Evolutionary conservation across 345 rosid species (phyloP).

Genomic region (Corchorus olitorius): DNA sequence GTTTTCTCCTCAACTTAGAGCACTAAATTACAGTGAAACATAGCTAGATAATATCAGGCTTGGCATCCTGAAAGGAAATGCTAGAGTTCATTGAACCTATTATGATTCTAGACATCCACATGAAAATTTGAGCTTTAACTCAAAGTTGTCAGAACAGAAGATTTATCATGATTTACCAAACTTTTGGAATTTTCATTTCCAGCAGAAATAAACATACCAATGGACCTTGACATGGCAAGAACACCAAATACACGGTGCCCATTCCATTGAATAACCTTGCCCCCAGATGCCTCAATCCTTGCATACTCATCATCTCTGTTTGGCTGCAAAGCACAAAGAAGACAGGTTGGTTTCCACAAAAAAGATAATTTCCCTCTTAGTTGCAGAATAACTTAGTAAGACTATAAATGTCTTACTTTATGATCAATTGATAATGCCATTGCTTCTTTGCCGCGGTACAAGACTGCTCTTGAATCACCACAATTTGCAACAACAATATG

Average conservation of each 20-base stretch:
- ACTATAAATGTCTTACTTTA: conserved; percentile 50
- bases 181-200: neutral
- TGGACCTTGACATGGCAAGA: conserved; percentile 96
- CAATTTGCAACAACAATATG: conserved; percentile 89
- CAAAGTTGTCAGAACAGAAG: neutral
- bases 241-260: conserved; percentile 95
- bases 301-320: conserved; percentile 80
- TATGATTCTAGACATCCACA: neutral
- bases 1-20: neutral
- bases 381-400: conserved; percentile 2
- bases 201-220: conserved; percentile 53
- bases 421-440: conserved; percentile 84
- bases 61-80: neutral
- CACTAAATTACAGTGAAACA: neutral
- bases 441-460: conserved; percentile 83
- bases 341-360: conserved; percentile 13
- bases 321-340: conserved; percentile 48
- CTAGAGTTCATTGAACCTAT: neutral
- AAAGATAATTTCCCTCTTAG: neutral
- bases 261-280: conserved; percentile 92
- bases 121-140: neutral
- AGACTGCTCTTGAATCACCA: conserved; percentile 93
- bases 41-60: neutral
- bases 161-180: neutral
- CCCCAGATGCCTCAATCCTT: conserved; percentile 90